Conservation (phyloP, 495 filamentous ascomycete genomes). For the Podospora pseudocomata region DNA sequence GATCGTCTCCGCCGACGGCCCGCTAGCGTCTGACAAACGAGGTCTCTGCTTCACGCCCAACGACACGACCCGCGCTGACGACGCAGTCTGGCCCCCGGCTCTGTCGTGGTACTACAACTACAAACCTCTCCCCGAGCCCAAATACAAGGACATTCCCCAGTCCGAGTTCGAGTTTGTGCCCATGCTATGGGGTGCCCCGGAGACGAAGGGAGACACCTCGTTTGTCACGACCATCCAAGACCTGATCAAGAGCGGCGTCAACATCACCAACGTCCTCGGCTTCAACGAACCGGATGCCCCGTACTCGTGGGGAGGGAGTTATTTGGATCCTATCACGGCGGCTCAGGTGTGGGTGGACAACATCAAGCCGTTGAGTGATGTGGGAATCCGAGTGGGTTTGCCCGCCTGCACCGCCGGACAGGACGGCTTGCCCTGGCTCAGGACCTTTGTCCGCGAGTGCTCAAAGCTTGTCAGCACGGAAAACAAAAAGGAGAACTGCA, state of each 20-base stretch:
- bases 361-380: slow-evolving; percentile 58
- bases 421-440: slow-evolving; percentile 59
- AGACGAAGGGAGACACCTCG: slow-evolving; percentile 42
- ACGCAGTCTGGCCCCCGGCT: slow-evolving; percentile 56
- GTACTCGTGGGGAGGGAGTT: slow-evolving; percentile 52
- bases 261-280: slow-evolving; percentile 60
- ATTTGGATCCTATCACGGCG: slow-evolving; percentile 53
- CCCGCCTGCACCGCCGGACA: slow-evolving; percentile 56
- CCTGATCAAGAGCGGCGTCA: slow-evolving; percentile 51
- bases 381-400: slow-evolving; percentile 55
- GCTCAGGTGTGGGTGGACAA: slow-evolving; percentile 63
- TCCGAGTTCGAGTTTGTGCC: slow-evolving; percentile 67
- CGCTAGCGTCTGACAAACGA: slow-evolving; percentile 57
- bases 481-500: slow-evolving; percentile 48
- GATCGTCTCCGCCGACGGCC: slow-evolving; percentile 18
- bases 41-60: slow-evolving; percentile 64
- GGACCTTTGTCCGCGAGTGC: slow-evolving; percentile 56
- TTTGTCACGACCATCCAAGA: slow-evolving; percentile 53
- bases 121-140: slow-evolving; percentile 46
- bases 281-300: slow-evolving; percentile 74
- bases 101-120: slow-evolving; percentile 88
- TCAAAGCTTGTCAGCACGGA: slow-evolving; percentile 38
- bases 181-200: slow-evolving; percentile 66
- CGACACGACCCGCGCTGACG: slow-evolving; percentile 48
- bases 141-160: slow-evolving; percentile 42